Percentiles rank a stretch among this genome's conserved stretches.
These are phyloP conservation scores for Backusella mclennaniae DNA, from an alignment of 192 early-diverging fungal species.

Conservation along the genomic window DNA sequence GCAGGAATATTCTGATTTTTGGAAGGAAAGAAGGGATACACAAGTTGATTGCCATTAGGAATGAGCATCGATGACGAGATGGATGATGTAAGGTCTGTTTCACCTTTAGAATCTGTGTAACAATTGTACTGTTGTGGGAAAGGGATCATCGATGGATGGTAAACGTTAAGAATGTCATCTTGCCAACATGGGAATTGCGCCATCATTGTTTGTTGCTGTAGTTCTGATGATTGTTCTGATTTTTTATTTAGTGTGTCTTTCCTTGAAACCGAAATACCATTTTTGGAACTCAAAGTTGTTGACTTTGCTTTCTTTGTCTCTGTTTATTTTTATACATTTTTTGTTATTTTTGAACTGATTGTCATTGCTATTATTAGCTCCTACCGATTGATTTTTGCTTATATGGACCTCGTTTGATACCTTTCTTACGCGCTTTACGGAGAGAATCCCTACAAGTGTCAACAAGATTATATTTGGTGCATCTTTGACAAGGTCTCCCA, in stretches of 20 bases:
- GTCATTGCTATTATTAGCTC: not conserved
- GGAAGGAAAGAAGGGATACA: not conserved
- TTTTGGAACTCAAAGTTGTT: not conserved
- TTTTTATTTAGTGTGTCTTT: not conserved
- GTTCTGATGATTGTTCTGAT: not conserved
- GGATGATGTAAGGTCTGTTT: not conserved
- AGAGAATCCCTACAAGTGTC: constrained; percentile 71
- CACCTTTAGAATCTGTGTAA: not conserved
- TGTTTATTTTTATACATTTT: not conserved
- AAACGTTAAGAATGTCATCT: not conserved
- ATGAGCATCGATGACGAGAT: not conserved
- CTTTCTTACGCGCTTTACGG: constrained; percentile 79
- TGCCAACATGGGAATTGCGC: not conserved
- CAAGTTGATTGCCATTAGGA: not conserved
- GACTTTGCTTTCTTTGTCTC: not conserved
- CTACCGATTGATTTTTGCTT: constrained; percentile 46
- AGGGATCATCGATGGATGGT: not conserved
- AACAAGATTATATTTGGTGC: constrained; percentile 65
- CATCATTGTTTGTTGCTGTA: not conserved
- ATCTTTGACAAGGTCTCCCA: constrained; percentile 78
- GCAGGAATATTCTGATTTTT: not conserved
- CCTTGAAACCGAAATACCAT: not conserved
- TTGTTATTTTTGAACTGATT: not conserved
- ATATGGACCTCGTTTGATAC: constrained; percentile 81
- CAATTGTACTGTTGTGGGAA: not conserved